Percentiles rank a stretch among this genome's conserved stretches.
Conservation (phyloP, 2,329 filamentous ascomycete genomes). For the Hymenoscyphus linearis region DNA sequence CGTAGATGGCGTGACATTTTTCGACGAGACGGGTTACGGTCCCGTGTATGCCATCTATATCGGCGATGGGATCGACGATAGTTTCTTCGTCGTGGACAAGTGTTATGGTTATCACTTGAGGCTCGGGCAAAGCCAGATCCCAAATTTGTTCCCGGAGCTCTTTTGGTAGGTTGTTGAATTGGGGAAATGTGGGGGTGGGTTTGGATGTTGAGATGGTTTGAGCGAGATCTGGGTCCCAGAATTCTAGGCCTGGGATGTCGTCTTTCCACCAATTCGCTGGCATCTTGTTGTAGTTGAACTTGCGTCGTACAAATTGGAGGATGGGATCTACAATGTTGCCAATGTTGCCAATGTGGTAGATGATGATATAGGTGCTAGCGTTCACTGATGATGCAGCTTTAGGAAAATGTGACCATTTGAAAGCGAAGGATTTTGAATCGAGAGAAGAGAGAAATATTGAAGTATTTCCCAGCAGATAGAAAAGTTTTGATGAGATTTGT, state of each 20-base stretch:
- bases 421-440: no score
- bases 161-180: not conserved
- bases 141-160: not conserved
- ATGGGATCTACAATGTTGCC: not conserved
- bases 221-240: not conserved
- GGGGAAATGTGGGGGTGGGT: not conserved
- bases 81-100: slow-evolving; percentile 1
- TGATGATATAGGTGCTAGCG: no score
- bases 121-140: not conserved
- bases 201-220: not conserved
- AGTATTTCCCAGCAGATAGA: no score
- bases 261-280: not conserved
- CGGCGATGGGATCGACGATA: not conserved
- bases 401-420: no score
- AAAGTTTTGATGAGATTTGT: no score
- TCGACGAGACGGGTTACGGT: not conserved
- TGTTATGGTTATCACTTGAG: slow-evolving; percentile 1
- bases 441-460: no score
- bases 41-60: not conserved
- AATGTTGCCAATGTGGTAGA: no score
- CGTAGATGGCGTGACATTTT: not conserved
- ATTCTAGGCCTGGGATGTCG: not conserved
- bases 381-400: no score
- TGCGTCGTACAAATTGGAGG: not conserved
- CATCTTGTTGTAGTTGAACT: not conserved